Conservation (phyloP, 345 rosid genomes). For the Syzygium aromaticum region DNA sequence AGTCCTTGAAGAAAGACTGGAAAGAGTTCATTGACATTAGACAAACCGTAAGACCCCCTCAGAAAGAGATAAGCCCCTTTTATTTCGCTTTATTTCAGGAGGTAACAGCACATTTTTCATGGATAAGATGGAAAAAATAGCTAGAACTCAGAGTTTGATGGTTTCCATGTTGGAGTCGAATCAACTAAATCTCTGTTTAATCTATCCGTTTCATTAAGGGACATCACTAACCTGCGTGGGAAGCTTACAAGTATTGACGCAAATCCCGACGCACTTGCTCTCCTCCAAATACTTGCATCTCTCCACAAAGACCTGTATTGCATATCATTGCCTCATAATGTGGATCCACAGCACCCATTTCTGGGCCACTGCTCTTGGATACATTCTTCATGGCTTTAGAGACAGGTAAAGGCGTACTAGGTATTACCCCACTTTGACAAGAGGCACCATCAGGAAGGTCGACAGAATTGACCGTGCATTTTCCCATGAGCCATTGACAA, state of each 20-base stretch:
- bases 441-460: conserved; percentile 76
- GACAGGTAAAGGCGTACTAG: not conserved
- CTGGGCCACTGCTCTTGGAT: not conserved
- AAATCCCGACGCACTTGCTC: conserved; percentile 85
- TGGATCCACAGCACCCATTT: not conserved
- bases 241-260: conserved; percentile 80
- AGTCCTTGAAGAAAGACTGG: conserved; percentile 72
- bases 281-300: conserved; percentile 89
- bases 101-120: not conserved
- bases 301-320: conserved; percentile 67
- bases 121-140: not conserved
- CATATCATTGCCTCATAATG: not conserved
- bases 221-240: conserved; percentile 72
- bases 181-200: not conserved
- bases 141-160: not conserved
- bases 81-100: not conserved
- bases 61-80: not conserved
- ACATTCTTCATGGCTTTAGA: not conserved
- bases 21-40: not conserved
- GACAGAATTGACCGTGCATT: conserved; percentile 53
- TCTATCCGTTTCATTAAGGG: not conserved
- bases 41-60: not conserved
- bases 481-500: conserved; percentile 97
- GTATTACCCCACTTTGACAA: conserved; percentile 60
- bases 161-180: not conserved